Evolutionary conservation across 768 basidiomycete genomes (phyloP), one percentile per base, ranked within the genome.

Genomic region (Gloeophyllum trabeum): DNA sequence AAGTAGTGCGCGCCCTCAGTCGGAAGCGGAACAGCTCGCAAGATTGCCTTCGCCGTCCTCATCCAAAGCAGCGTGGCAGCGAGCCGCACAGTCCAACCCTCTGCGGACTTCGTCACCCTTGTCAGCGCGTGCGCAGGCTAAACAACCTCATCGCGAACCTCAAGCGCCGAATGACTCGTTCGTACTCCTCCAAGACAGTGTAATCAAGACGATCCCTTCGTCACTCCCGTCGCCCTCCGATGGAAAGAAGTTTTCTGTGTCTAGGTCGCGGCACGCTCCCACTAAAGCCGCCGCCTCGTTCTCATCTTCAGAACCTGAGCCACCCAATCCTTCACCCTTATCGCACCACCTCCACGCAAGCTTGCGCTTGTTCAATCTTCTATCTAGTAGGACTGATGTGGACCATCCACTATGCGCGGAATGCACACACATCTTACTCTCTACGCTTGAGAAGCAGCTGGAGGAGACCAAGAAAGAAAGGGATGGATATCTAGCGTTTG

Each of bases 341-440:
- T 83, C 85, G 30, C 78, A 83, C 59, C 82, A 84, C 53, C 64
- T 89, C 45, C 78, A 79, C 43, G 85, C 84, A 25, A 79, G 82
- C 37, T 70, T 73, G 46, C 76, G 77, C 16, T 67, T 91, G 28
- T 81, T 87, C 57, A 84, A 83, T 56, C 58, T 88, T 23, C 67
- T 90, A 35, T 85, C 86, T 10, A 74, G 79, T 43, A 70, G 79
- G 34, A 79, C 82, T 41, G 82, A 84, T 24, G 75, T 93, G 35
- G 89, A 92, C 57, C 92, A 97, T 56, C 96, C 96, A 4, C 70
- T 99, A 5, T 99, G 96, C 59, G 78, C 84, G 0, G 94, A 98
- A 54, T 99, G 96, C 60, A 89, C 92, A 3, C 81, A 86, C 52
- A 72, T 83, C 38, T 62, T 98, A 24, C 73, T 93, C 23, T 67